Evolutionary conservation across 129 eudicot species (phyloP), one percentile per base, ranked within the genome.

Genomic region (Kitagawia praeruptora): DNA sequence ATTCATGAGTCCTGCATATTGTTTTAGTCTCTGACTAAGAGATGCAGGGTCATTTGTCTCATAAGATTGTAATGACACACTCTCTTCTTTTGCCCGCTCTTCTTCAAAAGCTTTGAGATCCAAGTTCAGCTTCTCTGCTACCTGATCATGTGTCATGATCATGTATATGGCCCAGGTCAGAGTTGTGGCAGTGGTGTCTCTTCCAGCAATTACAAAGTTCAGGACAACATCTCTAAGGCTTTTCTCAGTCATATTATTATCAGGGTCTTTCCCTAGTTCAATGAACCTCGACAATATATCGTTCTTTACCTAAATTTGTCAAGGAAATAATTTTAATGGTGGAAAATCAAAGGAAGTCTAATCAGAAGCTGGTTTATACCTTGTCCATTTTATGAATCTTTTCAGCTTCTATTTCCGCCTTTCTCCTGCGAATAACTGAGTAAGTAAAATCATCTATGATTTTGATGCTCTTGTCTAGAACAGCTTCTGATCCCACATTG

Each of bases 121-220:
- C 15, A 48, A 31, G 67, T 87, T 86, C 25, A 95, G 89, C 81
- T 87, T 95, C 63, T 95, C 91, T 12, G 97, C 96, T 44, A 95
- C 93, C 73, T 90, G 78, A 63, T 83, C 81, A 28, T 95, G 88
- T 23, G 80, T 85, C 90, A 89, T 87, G 67, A 90, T 83, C 97
- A 95, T 92, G 93, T 95, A 90, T 63, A 90, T 84, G 39, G 91
- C 99, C 99, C 99, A 95, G 15, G 97, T 84, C n/a, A 95, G 97
- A 39, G 97, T 95, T 39, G 97, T 87, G 16, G 99, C 99, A 11
- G 99, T 95, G 8, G 99, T 95, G 82, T 95, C 99, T 19, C 99
- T 88, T 25, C 99, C 99, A 8, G 99, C 99, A 34, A 95, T 95
- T 69, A 95, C 97, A 77, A 95, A 95, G 85, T 95, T 95, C 34